Evolutionary conservation across 176 grass and related monocot species (phyloP), one percentile per base, ranked within the genome.

Genomic region (Oryza coarctata): DNA sequence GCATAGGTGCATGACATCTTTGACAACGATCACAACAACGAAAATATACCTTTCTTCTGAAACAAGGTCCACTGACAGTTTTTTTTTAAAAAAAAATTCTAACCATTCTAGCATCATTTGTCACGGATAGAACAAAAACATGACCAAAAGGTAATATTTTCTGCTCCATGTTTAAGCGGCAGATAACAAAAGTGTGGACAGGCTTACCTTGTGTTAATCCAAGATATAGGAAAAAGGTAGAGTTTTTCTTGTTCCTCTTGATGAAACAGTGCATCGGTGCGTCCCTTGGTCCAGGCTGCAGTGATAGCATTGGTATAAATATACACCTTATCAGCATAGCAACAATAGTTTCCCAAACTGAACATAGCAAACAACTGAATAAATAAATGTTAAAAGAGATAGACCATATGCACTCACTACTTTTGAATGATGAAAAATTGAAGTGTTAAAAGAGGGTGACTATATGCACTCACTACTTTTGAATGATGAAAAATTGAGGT

Each of bases 181-280:
- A 83, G 13, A 63, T 14, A 64, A 66, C 12, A 64, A 7, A 28
- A 26, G 2, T 14, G 22, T 15, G 18, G 5, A 31, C 64, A 17
- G 18, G 6, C 76, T 85, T 87, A 91, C 92, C 81, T 47, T 85
- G 87, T 25, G 89, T 89, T 76, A 89, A 86, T 52, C 84, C 44
- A 7, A 94, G 92, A 87, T 89, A 89, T n/a, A 94, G 73, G 71
- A 82, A 89, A 71, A 89, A 91, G 4, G 74, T 85, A 0, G 84
- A 94, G 12, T 76, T 89, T 71, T 86, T 89, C 70, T 87, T 90
- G 78, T 88, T 91, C 77, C 89, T 91, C 73, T 78, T 89, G 55
- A 94, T 89, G 73, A 92, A 89, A 71, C 87, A 94, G 15, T 88
- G 87, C 26, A 94, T 73, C 34, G 82, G 84, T 33, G 72, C 73